phyloP scores from a whole-genome alignment of 2,329 filamentous ascomycete genomes.

The Incumbomyces delicatus region DNA sequence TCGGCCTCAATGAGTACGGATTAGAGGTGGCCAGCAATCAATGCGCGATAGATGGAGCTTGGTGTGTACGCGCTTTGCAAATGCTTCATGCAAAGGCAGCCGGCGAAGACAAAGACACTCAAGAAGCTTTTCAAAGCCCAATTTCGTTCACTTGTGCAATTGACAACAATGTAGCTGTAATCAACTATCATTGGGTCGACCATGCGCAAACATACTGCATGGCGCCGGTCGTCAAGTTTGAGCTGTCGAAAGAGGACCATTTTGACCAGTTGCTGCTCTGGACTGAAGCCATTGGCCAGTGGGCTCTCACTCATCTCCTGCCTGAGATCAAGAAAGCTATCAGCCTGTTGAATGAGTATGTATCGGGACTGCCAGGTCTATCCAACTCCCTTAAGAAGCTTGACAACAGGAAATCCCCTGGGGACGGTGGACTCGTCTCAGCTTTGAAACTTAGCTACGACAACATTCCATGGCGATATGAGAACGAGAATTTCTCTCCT shows the following conservation, averaged over 20 bases:
- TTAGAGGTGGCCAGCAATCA: constrained; percentile 19
- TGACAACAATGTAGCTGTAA: constrained; percentile 18
- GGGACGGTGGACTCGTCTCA: constrained; percentile 14
- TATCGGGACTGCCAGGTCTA: not conserved
- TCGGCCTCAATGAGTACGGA: constrained; percentile 13
- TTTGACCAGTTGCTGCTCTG: constrained; percentile 18
- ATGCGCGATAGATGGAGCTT: constrained; percentile 20
- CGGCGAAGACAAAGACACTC: not conserved
- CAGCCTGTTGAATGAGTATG: constrained; percentile 8
- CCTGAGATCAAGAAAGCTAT: constrained; percentile 17
- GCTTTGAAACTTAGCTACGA: constrained; percentile 15
- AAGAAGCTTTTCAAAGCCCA: constrained; percentile 7
- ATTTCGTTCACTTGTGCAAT: constrained; percentile 19
- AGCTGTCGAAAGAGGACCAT: constrained; percentile 17
- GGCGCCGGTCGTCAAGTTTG: constrained; percentile 20
- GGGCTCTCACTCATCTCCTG: constrained; percentile 14
- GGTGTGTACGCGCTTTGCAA: constrained; percentile 18
- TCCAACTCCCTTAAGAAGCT: constrained; percentile 6
- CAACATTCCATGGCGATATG: constrained; percentile 18
- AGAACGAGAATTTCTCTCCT: constrained; percentile 18
- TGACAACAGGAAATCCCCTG: constrained; percentile 9
- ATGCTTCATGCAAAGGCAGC: constrained; percentile 15
- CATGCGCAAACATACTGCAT: constrained; percentile 20
- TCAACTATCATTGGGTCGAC: constrained; percentile 21
- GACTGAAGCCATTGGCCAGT: constrained; percentile 18